These are phyloP conservation scores for Nidula microcarpa DNA, from an alignment of 768 basidiomycete genomes.

Conservation along the genomic window DNA sequence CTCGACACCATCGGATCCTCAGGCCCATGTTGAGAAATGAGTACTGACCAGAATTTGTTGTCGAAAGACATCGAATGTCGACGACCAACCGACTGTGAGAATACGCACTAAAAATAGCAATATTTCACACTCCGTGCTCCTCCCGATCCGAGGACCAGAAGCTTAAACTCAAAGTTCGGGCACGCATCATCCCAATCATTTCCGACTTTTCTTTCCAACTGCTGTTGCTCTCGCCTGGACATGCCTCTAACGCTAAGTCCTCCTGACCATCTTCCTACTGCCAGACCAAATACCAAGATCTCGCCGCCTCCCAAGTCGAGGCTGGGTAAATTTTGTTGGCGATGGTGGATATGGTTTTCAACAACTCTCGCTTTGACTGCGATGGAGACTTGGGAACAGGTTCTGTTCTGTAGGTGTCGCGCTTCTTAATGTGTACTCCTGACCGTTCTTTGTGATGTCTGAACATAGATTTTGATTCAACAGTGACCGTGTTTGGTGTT, in stretches of 20 bases:
- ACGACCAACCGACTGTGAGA: too few relatives aligned
- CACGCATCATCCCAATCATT: too few relatives aligned
- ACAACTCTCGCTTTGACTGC: conserved; percentile 56
- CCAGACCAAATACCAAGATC: not conserved
- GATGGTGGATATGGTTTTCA: conserved; percentile 52
- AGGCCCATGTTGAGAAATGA: too few relatives aligned
- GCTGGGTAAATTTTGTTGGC: conserved; percentile 37
- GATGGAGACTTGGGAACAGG: conserved; percentile 69
- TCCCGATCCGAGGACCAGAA: too few relatives aligned
- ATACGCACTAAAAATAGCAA: too few relatives aligned
- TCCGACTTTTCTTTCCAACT: too few relatives aligned
- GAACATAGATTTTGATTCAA: not conserved
- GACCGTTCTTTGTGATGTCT: not conserved
- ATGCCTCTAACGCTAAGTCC: not conserved
- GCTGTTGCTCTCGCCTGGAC: too few relatives aligned
- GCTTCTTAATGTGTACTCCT: too few relatives aligned
- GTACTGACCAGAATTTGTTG: too few relatives aligned
- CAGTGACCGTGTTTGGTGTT: conserved; percentile 38
- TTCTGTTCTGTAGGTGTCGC: conserved; percentile 47
- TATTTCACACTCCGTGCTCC: too few relatives aligned
- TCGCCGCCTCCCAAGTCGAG: conserved; percentile 13
- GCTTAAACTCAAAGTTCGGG: too few relatives aligned
- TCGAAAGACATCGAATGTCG: too few relatives aligned
- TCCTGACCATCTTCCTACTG: not conserved
- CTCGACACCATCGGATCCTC: not conserved